Percentiles rank a stretch among this genome's conserved stretches.
Conservation (phyloP, 2,329 filamentous ascomycete genomes). For the Fusarium poae region DNA sequence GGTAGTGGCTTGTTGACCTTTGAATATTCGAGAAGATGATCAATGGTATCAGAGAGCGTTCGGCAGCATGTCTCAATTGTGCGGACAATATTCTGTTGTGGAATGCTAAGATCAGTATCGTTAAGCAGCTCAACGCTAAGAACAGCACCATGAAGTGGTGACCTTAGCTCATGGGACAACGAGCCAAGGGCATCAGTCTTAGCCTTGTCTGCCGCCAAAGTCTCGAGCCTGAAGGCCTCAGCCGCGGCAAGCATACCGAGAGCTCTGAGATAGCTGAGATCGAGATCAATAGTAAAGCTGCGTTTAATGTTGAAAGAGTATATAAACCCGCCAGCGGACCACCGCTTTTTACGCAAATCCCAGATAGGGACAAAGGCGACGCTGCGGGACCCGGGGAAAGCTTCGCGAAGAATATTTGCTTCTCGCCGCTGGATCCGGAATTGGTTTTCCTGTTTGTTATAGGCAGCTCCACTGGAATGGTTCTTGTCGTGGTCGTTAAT, state of each 20-base stretch:
- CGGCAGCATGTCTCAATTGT: constrained; percentile 65
- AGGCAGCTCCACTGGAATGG: not conserved
- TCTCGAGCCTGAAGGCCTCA: constrained; percentile 63
- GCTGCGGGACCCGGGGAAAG: constrained; percentile 60
- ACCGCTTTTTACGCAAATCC: constrained; percentile 60
- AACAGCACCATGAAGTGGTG: constrained; percentile 71
- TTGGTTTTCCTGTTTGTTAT: not conserved
- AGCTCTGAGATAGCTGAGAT: constrained; percentile 64
- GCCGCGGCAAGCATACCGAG: constrained; percentile 69
- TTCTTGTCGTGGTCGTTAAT: not conserved
- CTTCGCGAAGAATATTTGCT: constrained; percentile 48
- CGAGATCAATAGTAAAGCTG: constrained; percentile 60
- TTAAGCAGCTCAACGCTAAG: constrained; percentile 66
- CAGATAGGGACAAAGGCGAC: constrained; percentile 63
- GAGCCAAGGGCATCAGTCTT: constrained; percentile 71
- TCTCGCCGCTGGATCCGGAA: constrained; percentile 34
- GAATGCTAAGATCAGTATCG: constrained; percentile 62
- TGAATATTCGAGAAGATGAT: constrained; percentile 67
- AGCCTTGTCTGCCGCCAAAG: constrained; percentile 57
- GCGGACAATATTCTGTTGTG: constrained; percentile 61
- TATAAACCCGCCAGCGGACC: constrained; percentile 64
- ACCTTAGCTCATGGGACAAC: constrained; percentile 72
- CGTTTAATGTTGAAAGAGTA: constrained; percentile 61
- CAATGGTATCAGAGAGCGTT: constrained; percentile 66
- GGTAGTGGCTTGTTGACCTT: constrained; percentile 62